phyloP scores from a whole-genome alignment of 805 yeast species.

The Metschnikowia hibisci region DNA sequence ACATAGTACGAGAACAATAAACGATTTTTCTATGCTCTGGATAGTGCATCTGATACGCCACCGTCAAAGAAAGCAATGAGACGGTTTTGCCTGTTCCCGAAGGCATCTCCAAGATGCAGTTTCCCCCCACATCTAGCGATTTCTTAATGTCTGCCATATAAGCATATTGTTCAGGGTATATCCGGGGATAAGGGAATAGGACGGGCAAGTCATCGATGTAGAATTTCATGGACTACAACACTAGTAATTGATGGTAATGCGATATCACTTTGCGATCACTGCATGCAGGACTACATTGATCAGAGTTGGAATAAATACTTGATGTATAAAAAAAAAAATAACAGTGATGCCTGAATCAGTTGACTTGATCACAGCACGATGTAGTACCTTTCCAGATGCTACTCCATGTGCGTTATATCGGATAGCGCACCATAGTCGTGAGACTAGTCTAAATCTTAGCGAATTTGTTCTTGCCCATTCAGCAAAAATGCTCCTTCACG shows the following conservation, averaged over 20 bases:
- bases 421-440: no score
- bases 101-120: slow-evolving; percentile 97
- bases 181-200: slow-evolving; percentile 91
- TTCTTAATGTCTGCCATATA: slow-evolving; percentile 95
- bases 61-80: slow-evolving; percentile 82
- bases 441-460: no score
- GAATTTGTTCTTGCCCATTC: neutral
- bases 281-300: neutral
- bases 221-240: slow-evolving; percentile 51
- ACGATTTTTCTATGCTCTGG: slow-evolving; percentile 93
- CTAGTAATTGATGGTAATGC: neutral
- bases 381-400: no score
- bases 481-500: slow-evolving; percentile 22
- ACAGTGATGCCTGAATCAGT: no score
- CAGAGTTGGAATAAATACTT: no score
- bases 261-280: neutral
- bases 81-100: slow-evolving; percentile 99
- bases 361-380: no score
- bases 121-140: slow-evolving; percentile 94
- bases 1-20: slow-evolving; percentile 99
- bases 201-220: slow-evolving; percentile 94
- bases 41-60: slow-evolving; percentile 92
- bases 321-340: no score
- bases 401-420: no score
- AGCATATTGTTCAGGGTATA: slow-evolving; percentile 97